Evolutionary conservation across 1,284 basidiomycete species (phyloP).

Genomic region (Leccinum fallax): DNA sequence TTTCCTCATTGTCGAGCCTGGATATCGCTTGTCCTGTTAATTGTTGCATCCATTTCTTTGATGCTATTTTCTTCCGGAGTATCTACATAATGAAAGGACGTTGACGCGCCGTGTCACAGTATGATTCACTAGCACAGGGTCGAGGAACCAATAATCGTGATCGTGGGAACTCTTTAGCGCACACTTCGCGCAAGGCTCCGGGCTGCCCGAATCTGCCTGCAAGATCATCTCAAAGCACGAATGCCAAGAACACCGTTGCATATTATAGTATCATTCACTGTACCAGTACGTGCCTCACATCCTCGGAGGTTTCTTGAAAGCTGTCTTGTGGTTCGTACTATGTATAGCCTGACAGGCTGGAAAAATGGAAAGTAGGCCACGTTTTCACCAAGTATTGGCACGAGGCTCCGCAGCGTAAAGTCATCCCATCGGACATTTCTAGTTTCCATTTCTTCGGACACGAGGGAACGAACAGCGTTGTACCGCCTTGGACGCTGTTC

Average conservation of each 20-base stretch:
- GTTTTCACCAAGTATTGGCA: constrained; percentile 2
- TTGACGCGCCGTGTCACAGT: no score
- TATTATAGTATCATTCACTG: not conserved
- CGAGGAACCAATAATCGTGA: not conserved
- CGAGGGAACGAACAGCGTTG: not conserved
- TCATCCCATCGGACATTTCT: not conserved
- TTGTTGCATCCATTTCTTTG: not conserved
- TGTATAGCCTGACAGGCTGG: not conserved
- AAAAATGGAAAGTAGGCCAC: not conserved
- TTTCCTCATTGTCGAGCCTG: not conserved
- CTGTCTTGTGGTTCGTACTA: not conserved
- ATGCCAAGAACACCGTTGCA: not conserved
- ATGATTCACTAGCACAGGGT: not conserved
- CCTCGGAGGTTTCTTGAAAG: constrained; percentile 3
- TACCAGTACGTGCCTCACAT: not conserved
- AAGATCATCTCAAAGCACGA: not conserved
- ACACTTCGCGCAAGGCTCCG: no score
- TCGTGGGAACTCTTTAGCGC: not conserved
- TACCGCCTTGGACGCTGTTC: not conserved
- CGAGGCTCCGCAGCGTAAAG: not conserved
- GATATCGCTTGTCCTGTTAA: not conserved
- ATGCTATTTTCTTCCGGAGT: not conserved
- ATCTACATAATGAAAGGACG: not conserved
- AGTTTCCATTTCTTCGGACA: constrained; percentile 12
- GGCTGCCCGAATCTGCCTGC: not conserved